Evolutionary conservation across 1,284 basidiomycete species (phyloP), one percentile per base, ranked within the genome.

Genomic region (Rhodotorula sp.): DNA sequence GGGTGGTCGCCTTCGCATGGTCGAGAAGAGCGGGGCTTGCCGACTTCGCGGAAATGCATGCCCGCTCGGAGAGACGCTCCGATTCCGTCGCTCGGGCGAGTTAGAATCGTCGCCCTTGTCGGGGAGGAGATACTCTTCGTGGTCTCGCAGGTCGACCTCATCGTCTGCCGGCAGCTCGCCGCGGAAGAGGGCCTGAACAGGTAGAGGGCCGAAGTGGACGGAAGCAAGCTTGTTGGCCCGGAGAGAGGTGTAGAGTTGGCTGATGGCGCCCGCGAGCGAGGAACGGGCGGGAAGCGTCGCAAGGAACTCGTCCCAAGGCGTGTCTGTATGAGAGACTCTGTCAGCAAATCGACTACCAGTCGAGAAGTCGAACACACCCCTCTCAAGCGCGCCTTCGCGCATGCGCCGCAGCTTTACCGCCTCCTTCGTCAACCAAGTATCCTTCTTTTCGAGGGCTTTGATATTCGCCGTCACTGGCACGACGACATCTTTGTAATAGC

Each of bases 401-500:
- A 92, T 80, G 7, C 84, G 79, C 27, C 86, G 84, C 5, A 95
- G 82, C 22, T 81, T 79, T 64, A 89, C 89, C 57, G 89, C 89
- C 78, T 95, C 88, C 49, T 80, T 80, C 22, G 71, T 90, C 7
- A 94, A 89, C 80, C 89, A 94, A 77, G 90, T 89, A 44, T 87
- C 87, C 53, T 68, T 88, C 80, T 13, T 92, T 88, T 81, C 96
- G 91, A 95, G 84, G 8, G 93, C 91, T 30, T 75, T 73, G 55
- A 75, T 52, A 52, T 73, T 75, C 4, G 93, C 94, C 2, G 92
- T 91, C 72, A 93, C 36, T 39, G 77, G 76, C 6, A 94, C 92
- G 0, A 89, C 88, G 59, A 94, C 86, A 77, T 94, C 91, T 72
- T 91, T 86, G 79, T 96, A 96, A 56, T 92, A 85, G 36, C 87